A percentile compares a stretch with the other conserved stretches of the same genome.
These are phyloP conservation scores for Penicillium griseofulvum DNA, from an alignment of 2,329 filamentous ascomycete genomes.

Conservation along the genomic window DNA sequence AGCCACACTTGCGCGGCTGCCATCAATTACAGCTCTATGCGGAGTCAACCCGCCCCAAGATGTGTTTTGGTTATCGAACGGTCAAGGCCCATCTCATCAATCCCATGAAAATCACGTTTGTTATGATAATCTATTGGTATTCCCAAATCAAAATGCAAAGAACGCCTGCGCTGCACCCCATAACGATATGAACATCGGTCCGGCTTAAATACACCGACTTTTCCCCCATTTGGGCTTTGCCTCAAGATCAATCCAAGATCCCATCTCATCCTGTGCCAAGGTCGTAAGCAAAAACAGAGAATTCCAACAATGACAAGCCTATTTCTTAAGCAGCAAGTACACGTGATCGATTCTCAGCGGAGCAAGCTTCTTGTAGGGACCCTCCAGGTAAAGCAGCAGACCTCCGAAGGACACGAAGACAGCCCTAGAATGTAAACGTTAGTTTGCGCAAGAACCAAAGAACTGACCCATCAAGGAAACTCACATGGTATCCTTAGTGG, in stretches of 20 bases:
- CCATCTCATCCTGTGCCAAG: constrained; percentile 2
- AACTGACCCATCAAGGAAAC: constrained; percentile 35
- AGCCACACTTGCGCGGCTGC: neutral
- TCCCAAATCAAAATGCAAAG: constrained; percentile 36
- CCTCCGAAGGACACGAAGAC: constrained; percentile 94
- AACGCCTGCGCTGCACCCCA: constrained; percentile 44
- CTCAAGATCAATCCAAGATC: constrained; percentile 1
- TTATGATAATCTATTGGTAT: constrained; percentile 37
- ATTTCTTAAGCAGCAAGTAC: constrained; percentile 94
- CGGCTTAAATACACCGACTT: constrained; percentile 21
- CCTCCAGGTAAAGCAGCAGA: constrained; percentile 82
- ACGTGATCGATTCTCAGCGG: constrained; percentile 88
- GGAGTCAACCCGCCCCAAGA: neutral
- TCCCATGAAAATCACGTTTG: constrained; percentile 12
- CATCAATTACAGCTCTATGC: neutral
- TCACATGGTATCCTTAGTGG: constrained; percentile 77
- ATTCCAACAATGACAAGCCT: constrained; percentile 17
- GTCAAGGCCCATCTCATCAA: neutral
- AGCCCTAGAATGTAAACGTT: constrained; percentile 58
- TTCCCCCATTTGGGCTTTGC: constrained; percentile 13
- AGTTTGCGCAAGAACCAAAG: neutral
- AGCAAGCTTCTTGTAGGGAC: constrained; percentile 93
- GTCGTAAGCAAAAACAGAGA: constrained; percentile 7
- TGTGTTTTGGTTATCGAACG: neutral
- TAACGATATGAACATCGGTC: constrained; percentile 20